Percentiles rank a stretch among this genome's conserved stretches.
phyloP scores from a whole-genome alignment of 805 yeast species.

The Kuraishia floccosa region DNA sequence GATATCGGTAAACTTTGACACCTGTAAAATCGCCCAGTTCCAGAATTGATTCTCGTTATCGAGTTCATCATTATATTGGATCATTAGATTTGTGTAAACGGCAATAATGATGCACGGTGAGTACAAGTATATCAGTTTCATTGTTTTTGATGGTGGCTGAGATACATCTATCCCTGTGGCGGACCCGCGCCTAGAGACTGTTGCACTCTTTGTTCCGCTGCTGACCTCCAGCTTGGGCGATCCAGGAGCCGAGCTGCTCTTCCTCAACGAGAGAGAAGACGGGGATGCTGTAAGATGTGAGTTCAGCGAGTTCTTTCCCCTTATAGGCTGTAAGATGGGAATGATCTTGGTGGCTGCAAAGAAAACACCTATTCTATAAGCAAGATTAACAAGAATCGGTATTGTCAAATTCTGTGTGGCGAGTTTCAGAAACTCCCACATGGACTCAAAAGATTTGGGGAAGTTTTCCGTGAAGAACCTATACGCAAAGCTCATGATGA shows the following conservation, averaged over 20 bases:
- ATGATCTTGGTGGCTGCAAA: conserved; percentile 88
- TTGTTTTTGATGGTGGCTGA: conserved; percentile 13
- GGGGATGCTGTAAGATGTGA: conserved; percentile 5
- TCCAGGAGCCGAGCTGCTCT: not conserved
- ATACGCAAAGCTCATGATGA: conserved; percentile 12
- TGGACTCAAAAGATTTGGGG: conserved; percentile 39
- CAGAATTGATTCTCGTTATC: conserved; percentile 36
- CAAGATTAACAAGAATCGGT: conserved; percentile 70
- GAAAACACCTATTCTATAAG: conserved; percentile 78
- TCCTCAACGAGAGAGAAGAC: conserved; percentile 11
- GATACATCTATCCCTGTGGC: conserved; percentile 4
- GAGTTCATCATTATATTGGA: conserved; percentile 75
- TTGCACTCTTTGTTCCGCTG: too few relatives aligned
- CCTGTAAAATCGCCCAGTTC: conserved; percentile 18
- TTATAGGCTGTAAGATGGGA: conserved; percentile 36
- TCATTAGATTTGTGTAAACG: conserved; percentile 86
- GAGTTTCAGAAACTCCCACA: conserved; percentile 41
- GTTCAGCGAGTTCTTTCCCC: conserved; percentile 2
- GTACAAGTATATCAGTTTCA: conserved; percentile 66
- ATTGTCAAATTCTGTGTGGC: conserved; percentile 61
- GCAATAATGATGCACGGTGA: conserved; percentile 93
- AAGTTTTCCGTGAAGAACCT: conserved; percentile 38
- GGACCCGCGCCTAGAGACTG: too few relatives aligned
- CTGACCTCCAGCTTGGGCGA: not conserved
- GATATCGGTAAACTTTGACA: conserved; percentile 4